Conservation (phyloP, 2,329 filamentous ascomycete genomes). For the Sarocladium strictum region DNA sequence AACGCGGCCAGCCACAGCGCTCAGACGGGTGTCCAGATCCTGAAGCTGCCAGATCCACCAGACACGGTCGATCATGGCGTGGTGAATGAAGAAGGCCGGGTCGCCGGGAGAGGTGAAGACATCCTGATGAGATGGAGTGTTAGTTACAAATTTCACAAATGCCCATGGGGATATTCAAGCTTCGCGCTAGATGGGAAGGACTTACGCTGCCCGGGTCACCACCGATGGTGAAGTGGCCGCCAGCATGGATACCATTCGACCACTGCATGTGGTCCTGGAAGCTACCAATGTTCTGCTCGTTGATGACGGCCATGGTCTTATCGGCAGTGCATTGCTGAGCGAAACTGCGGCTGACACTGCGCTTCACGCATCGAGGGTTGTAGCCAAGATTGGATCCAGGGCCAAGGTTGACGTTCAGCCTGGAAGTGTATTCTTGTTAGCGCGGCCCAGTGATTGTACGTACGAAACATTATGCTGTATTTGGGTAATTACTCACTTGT, state of each 20-base stretch:
- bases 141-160: too few species aligned
- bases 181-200: neutral
- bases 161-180: too few species aligned
- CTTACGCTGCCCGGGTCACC: slow-evolving; percentile 30
- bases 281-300: slow-evolving; percentile 17
- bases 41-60: slow-evolving; percentile 17
- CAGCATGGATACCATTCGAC: slow-evolving; percentile 28
- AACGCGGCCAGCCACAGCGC: neutral
- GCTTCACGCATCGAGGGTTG: slow-evolving; percentile 37
- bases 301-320: slow-evolving; percentile 23
- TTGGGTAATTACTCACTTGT: neutral
- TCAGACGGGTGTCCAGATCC: slow-evolving; percentile 17
- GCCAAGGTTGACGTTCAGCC: slow-evolving; percentile 29
- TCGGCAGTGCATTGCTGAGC: slow-evolving; percentile 8
- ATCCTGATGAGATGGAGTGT: slow-evolving; percentile 16
- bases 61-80: slow-evolving; percentile 15
- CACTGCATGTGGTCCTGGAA: slow-evolving; percentile 42
- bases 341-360: slow-evolving; percentile 24
- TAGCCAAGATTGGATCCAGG: slow-evolving; percentile 25
- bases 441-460: too few species aligned
- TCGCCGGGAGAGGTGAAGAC: slow-evolving; percentile 33
- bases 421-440: neutral
- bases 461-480: too few species aligned
- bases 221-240: slow-evolving; percentile 32
- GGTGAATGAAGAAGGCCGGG: slow-evolving; percentile 28